Evolutionary conservation across 2,329 filamentous ascomycete genomes (phyloP), one percentile per base, ranked within the genome.

Genomic region (Botryosphaeria agaves): DNA sequence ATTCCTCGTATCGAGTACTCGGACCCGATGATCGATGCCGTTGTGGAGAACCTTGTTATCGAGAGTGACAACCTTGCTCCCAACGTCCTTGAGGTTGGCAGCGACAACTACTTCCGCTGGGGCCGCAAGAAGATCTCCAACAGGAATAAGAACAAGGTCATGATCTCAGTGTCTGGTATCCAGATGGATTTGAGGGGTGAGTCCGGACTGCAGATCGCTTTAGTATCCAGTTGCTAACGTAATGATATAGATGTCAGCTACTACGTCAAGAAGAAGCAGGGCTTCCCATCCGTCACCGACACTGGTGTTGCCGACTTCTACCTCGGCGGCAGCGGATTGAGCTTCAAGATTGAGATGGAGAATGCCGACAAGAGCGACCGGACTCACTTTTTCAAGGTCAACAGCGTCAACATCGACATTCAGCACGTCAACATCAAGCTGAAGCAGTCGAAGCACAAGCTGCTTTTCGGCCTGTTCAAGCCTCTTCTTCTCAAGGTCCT

Each of bases 1-100:
- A 72, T 98, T 29, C 89, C 89, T 14, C 79, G 89, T 33, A 93
- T 98, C 36, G 89, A 98, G 60, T 89, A 84, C 48, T 77, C 73
- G 1, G 89, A 95, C 43, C 66, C 69, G 2, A 72, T 76, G 64
- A 64, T 92, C 30, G 89, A 98, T 53, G 77, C 77, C 29, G 70
- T 95, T 29, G 70, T 98, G 26, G 89, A 98, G 62, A 98, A 98
- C 53, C 62, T 98, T 7, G 78, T 94, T 27, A 69, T 98, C 31
- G 89, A 98, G 60, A 85, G 82, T 40, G 85, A 95, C 62, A 98
- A 98, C 58, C 74, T 98, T 43, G 83, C 85, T 58, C 89, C 89
- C 38, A 98, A 98, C 44, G 67, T 87, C 4, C 55, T 92, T 23
- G 87, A 98, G 53, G 67, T 95, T 37, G 71, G 75, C 35, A 89